A percentile compares a stretch with the other conserved stretches of the same genome.
Conservation (phyloP, 441 rosid genomes). For the Francoa sonchifolia region DNA sequence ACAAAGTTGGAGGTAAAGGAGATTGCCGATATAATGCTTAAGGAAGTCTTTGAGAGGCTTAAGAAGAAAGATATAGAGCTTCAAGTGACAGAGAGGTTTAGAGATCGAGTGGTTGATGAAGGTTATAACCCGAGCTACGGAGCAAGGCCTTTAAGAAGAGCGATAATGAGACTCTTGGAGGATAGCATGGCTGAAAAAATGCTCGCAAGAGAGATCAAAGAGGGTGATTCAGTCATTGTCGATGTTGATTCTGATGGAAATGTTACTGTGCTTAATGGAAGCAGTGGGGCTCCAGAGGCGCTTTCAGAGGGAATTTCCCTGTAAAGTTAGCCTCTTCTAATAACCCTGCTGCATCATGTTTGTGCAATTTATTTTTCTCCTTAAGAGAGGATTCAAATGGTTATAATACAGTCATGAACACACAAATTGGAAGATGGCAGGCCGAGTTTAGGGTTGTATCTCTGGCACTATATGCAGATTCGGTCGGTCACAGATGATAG, state of each 20-base stretch:
- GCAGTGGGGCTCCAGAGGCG: conserved; percentile 47
- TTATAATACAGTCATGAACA: too few species aligned
- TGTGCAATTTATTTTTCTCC: conserved; percentile 12
- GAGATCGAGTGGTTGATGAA: conserved; percentile 84
- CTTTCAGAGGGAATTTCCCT: conserved; percentile 42
- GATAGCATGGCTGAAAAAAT: conserved; percentile 99
- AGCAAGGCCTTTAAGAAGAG: conserved; percentile 93
- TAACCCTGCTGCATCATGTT: conserved; percentile 13
- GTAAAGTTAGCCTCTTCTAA: conserved; percentile 16
- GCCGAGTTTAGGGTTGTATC: too few species aligned
- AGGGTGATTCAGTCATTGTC: conserved; percentile 84
- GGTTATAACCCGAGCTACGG: conserved; percentile 95
- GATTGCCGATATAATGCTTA: conserved; percentile 84
- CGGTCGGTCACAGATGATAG: too few species aligned
- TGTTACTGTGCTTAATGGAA: conserved; percentile 77
- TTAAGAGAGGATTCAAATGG: too few species aligned
- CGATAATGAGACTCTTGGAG: conserved; percentile 87
- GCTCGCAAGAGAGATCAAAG: conserved; percentile 93
- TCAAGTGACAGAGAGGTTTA: conserved; percentile 87
- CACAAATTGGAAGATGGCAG: too few species aligned
- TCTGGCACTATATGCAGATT: too few species aligned
- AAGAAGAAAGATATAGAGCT: conserved; percentile 78
- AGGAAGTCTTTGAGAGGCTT: conserved; percentile 77
- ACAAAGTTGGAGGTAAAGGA: conserved; percentile 92
- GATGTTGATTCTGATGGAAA: conserved; percentile 81